These are phyloP conservation scores for Cyberlindnera veronae DNA, from an alignment of 805 yeast species.

Conservation along the genomic window DNA sequence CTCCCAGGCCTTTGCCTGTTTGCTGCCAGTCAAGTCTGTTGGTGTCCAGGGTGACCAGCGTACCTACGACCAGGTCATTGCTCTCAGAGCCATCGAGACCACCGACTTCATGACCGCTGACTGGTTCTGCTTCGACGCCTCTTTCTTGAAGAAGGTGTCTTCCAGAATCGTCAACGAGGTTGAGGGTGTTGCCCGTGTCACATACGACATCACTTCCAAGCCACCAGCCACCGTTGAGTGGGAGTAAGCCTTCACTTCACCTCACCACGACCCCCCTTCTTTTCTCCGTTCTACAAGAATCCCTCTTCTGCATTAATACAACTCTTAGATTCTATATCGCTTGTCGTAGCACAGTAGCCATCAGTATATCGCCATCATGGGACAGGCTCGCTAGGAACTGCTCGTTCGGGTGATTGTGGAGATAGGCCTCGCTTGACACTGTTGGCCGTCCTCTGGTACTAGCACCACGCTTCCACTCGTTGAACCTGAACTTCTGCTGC, in stretches of 20 bases:
- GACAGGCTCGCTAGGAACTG: conserved; percentile 52
- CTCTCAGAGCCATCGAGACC: conserved; percentile 97
- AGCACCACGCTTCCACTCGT: conserved; percentile 52
- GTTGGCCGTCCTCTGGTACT: conserved; percentile 42
- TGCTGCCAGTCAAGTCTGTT: conserved; percentile 95
- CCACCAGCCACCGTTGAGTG: conserved; percentile 99
- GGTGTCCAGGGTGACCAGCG: conserved; percentile 99
- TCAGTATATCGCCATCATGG: conserved; percentile 61
- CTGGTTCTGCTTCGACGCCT: conserved; percentile 93
- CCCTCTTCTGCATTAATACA: too few species aligned
- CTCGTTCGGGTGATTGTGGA: conserved; percentile 32
- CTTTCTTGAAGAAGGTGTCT: conserved; percentile 88
- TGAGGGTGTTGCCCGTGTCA: conserved; percentile 98
- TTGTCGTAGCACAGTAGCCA: conserved; percentile 52
- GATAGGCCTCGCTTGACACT: conserved; percentile 34
- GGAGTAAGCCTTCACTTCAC: conserved; percentile 83
- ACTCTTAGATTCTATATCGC: too few species aligned
- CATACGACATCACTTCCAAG: conserved; percentile 96
- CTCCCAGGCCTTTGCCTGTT: conserved; percentile 96
- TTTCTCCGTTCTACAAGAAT: too few species aligned
- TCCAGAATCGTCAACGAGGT: conserved; percentile 98
- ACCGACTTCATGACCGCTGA: conserved; percentile 99
- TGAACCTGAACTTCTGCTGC: conserved; percentile 53
- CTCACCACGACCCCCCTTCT: too few species aligned
- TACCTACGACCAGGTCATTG: conserved; percentile 98